Conservation (phyloP, 2,329 filamentous ascomycete genomes). For the Ilyonectria mors-panacis region DNA sequence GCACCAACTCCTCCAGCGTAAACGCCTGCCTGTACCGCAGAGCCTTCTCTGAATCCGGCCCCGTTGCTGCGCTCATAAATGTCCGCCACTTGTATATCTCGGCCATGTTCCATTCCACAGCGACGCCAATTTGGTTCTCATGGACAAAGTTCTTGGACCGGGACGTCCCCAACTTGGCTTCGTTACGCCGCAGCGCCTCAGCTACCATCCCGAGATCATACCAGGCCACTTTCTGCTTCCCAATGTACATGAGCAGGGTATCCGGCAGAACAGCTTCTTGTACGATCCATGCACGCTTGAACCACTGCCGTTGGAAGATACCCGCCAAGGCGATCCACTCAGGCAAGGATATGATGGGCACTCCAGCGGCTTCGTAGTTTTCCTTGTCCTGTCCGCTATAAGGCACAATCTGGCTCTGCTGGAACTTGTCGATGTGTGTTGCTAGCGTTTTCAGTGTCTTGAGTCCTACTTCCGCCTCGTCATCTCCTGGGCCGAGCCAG, state of each 20-base stretch:
- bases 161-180: conserved; percentile 35
- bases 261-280: conserved; percentile 47
- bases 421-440: conserved; percentile 29
- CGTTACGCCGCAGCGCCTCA: conserved; percentile 35
- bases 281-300: conserved; percentile 48
- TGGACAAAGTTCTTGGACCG: conserved; percentile 37
- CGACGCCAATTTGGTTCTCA: conserved; percentile 35
- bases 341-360: conserved; percentile 36
- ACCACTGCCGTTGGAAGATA: conserved; percentile 48
- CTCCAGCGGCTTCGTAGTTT: conserved; percentile 34
- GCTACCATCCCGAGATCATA: conserved; percentile 38
- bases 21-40: conserved; percentile 30
- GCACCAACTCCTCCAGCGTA: conserved; percentile 33
- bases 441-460: conserved; percentile 30
- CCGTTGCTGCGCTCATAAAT: conserved; percentile 22
- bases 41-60: conserved; percentile 13
- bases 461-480: conserved; percentile 33
- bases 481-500: conserved; percentile 46
- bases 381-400: conserved; percentile 39
- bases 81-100: conserved; percentile 43
- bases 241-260: conserved; percentile 44
- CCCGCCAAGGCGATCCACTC: conserved; percentile 42
- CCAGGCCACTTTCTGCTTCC: conserved; percentile 34
- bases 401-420: conserved; percentile 41
- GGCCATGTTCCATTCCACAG: conserved; percentile 46